A percentile compares a stretch with the other conserved stretches of the same genome.
phyloP scores from a whole-genome alignment of 176 grass and related monocot genomes.

The Aegilops speltoides region DNA sequence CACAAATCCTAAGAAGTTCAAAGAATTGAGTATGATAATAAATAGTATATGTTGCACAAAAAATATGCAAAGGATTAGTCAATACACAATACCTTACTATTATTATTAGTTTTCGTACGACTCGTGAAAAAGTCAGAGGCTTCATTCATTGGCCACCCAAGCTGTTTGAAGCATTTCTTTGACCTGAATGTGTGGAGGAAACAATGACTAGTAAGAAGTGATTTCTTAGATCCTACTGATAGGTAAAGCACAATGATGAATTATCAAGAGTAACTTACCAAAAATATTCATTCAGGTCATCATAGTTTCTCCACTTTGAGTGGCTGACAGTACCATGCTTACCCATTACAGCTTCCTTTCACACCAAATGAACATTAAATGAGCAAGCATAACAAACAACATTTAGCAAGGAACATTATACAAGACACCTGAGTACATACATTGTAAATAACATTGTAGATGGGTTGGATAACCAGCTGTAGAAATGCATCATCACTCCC shows the following conservation, averaged over 20 bases:
- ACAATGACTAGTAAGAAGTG: slow-evolving; percentile 13
- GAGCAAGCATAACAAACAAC: neutral
- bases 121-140: slow-evolving; percentile 50
- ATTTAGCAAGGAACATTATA: neutral
- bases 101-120: slow-evolving; percentile 13
- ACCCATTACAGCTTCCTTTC: slow-evolving; percentile 70
- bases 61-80: neutral
- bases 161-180: slow-evolving; percentile 71
- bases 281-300: slow-evolving; percentile 96
- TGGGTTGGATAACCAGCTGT: slow-evolving; percentile 65
- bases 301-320: slow-evolving; percentile 98
- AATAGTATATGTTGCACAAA: neutral
- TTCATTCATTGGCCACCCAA: slow-evolving; percentile 58
- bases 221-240: neutral
- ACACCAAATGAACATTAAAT: slow-evolving; percentile 37
- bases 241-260: neutral
- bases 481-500: slow-evolving; percentile 62
- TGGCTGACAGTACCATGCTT: slow-evolving; percentile 75
- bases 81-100: slow-evolving; percentile 38
- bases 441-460: slow-evolving; percentile 67
- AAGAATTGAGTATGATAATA: neutral
- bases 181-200: slow-evolving; percentile 61
- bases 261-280: slow-evolving; percentile 55
- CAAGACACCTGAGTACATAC: slow-evolving; percentile 45
- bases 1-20: neutral